Base-by-base conservation (phyloP, 1,284 basidiomycete species). In the Albatrellus sp. region DNA sequence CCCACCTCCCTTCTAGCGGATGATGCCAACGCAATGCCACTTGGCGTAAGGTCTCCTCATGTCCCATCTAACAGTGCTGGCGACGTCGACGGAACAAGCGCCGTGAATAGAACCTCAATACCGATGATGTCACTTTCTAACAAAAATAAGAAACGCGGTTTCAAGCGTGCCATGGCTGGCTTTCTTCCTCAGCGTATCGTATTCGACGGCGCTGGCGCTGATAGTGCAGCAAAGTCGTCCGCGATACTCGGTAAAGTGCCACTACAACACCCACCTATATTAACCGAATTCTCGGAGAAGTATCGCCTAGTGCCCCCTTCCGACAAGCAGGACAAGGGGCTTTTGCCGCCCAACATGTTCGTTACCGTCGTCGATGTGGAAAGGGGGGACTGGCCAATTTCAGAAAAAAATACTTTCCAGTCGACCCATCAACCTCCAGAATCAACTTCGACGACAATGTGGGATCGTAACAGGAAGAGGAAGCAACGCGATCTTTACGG, bases 71-170 rank as follows among this genome's bases (percentile, higher is more conserved):
- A 35, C 5, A 13, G 8, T n/a, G 14, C 30, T 16, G 16, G 6
- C 35, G 32, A 13, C 3, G 35, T n/a, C 24, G 42, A 31, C n/a
- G n/a, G 24, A 30, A 29, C 9, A 29, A 12, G 28, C 32, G 37
- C 33, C 19, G 14, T 39, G 12, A 31, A 38, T 8, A 43, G 51
- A n/a, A 44, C 42, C 28, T 37, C 30, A 8, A 36, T 41, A 39
- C 70, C 72, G 62, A 76, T 78, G 74, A 64, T 74, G 42, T 74
- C 73, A 1, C 60, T 84, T 12, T 67, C 73, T 41, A 85, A 83
- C 55, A 85, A 84, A 58, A 84, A 84, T 60, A 85, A 86, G 59
- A 74, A 72, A 42, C 78, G 72, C 48, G 77, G 75, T 10, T 84
- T 79, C 60, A 77, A 72, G 53, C 62, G 70, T 35, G 61, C 71